Evolutionary conservation across 129 eudicot genomes (phyloP).

Genomic region (Pulicaria dysenterica): DNA sequence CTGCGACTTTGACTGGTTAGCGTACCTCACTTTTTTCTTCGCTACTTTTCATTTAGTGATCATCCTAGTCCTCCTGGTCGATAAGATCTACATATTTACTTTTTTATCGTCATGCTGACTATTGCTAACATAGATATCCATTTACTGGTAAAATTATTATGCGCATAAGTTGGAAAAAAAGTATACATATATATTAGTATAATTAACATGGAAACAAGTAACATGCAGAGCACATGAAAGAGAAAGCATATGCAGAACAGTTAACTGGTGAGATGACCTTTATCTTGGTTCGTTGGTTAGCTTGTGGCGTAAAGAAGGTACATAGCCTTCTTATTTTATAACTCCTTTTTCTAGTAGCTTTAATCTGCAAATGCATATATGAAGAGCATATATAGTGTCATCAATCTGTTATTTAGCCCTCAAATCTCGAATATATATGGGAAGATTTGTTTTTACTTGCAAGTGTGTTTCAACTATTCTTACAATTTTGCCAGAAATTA

Average conservation of each 20-base stretch:
- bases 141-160: not conserved
- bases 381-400: too few species aligned
- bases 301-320: constrained; percentile 8
- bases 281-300: not conserved
- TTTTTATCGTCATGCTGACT: constrained; percentile 29
- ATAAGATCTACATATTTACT: not conserved
- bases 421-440: too few species aligned
- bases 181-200: not conserved
- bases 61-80: not conserved
- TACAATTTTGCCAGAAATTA: constrained; percentile 11
- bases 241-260: not conserved
- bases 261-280: constrained; percentile 6
- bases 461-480: not conserved
- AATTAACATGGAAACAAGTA: constrained; percentile 13
- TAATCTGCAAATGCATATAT: too few species aligned
- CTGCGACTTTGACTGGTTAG: not conserved
- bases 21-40: not conserved
- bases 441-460: too few species aligned
- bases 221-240: constrained; percentile 12
- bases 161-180: constrained; percentile 13
- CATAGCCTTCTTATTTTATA: too few species aligned
- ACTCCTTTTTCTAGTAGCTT: too few species aligned
- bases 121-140: constrained; percentile 8
- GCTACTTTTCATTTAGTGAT: not conserved
- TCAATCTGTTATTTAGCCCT: too few species aligned